Percentiles rank a stretch among this genome's conserved stretches.
These are phyloP conservation scores for Leersia perrieri DNA, from an alignment of 176 grass and related monocot genomes.

Conservation along the genomic window DNA sequence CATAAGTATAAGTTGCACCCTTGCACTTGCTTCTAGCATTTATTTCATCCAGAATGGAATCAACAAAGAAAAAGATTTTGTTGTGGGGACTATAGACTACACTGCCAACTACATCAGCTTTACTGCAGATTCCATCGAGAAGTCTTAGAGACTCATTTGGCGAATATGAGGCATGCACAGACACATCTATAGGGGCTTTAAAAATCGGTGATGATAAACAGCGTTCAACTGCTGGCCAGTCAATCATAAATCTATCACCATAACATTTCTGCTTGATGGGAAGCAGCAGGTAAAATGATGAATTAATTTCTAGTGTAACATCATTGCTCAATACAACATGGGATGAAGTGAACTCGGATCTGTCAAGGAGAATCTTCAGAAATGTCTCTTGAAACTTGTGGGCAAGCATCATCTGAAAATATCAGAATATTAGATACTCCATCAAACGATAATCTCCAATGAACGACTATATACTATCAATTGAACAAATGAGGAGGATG, in stretches of 20 bases:
- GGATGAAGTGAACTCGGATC: slow-evolving; percentile 63
- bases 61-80: slow-evolving; percentile 69
- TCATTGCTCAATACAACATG: slow-evolving; percentile 56
- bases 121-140: slow-evolving; percentile 53
- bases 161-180: slow-evolving; percentile 28
- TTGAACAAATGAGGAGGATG: slow-evolving; percentile 37
- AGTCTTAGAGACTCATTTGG: slow-evolving; percentile 60
- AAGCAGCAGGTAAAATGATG: slow-evolving; percentile 80
- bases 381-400: slow-evolving; percentile 92
- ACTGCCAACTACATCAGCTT: slow-evolving; percentile 76
- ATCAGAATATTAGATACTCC: slow-evolving; percentile 22
- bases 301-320: slow-evolving; percentile 37
- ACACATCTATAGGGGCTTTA: slow-evolving; percentile 32
- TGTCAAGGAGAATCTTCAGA: slow-evolving; percentile 81
- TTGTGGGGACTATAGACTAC: slow-evolving; percentile 80
- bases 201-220: slow-evolving; percentile 88
- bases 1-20: slow-evolving; percentile 64
- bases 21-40: slow-evolving; percentile 55
- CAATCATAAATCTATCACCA: slow-evolving; percentile 56
- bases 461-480: not conserved
- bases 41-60: slow-evolving; percentile 49
- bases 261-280: slow-evolving; percentile 65
- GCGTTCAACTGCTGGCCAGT: slow-evolving; percentile 65
- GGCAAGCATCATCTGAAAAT: slow-evolving; percentile 66
- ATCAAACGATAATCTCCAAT: slow-evolving; percentile 8